These are phyloP conservation scores for Xylariales sp. DNA, from an alignment of 2,329 filamentous ascomycete genomes.

Conservation along the genomic window DNA sequence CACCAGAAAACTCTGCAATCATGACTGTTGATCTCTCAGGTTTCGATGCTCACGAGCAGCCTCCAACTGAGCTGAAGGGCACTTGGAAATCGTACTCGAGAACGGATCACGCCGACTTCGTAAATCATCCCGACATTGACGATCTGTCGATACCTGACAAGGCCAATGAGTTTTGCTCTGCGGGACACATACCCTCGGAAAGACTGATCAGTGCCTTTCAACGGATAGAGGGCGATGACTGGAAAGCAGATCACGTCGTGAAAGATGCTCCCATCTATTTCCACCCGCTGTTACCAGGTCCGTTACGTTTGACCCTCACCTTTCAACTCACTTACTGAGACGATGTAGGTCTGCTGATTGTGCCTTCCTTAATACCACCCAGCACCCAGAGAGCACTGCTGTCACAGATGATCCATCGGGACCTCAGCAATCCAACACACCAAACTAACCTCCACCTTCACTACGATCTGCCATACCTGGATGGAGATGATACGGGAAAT, in stretches of 20 bases:
- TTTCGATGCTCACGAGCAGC: conserved; percentile 73
- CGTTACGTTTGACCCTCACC: conserved; percentile 21
- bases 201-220: conserved; percentile 40
- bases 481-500: conserved; percentile 17
- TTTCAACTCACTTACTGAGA: background rate
- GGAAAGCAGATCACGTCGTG: conserved; percentile 23
- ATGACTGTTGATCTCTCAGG: conserved; percentile 42
- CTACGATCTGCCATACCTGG: conserved; percentile 62
- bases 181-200: conserved; percentile 37
- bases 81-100: conserved; percentile 73
- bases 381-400: conserved; percentile 66
- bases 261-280: conserved; percentile 52
- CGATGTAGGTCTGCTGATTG: conserved; percentile 66
- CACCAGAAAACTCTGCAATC: too few relatives aligned
- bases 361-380: conserved; percentile 69
- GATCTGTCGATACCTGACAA: conserved; percentile 39
- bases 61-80: conserved; percentile 63
- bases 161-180: conserved; percentile 39
- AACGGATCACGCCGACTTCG: conserved; percentile 47
- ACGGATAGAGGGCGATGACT: conserved; percentile 31
- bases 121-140: conserved; percentile 50
- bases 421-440: conserved; percentile 69
- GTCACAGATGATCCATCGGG: conserved; percentile 68
- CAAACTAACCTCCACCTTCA: conserved; percentile 89
- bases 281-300: conserved; percentile 66